Percentiles rank a stretch among this genome's conserved stretches.
These are phyloP conservation scores for Arctostaphylos glauca DNA, from an alignment of 148 eudicot species.

Conservation along the genomic window DNA sequence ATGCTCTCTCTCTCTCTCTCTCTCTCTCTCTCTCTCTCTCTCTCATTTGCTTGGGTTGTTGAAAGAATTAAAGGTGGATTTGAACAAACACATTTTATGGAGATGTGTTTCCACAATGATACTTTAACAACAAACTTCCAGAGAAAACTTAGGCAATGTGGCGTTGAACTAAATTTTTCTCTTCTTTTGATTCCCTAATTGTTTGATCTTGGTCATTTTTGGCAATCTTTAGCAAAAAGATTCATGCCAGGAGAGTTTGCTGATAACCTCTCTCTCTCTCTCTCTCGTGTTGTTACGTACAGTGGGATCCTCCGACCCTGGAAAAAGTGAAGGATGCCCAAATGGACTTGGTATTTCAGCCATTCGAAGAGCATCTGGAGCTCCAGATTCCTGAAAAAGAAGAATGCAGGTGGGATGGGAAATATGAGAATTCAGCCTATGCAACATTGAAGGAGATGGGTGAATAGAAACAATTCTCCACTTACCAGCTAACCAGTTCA, in stretches of 20 bases:
- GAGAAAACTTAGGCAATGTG: background rate
- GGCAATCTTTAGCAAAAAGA: background rate
- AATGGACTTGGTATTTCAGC: slow-evolving; percentile 60
- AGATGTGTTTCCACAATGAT: background rate
- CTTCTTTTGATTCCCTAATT: too few relatives aligned
- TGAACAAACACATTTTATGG: background rate
- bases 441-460: slow-evolving; percentile 23
- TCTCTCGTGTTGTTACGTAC: slow-evolving; percentile 6
- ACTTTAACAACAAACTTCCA: background rate
- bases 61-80: background rate
- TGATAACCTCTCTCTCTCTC: background rate
- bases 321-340: slow-evolving; percentile 58
- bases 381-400: slow-evolving; percentile 72
- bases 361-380: slow-evolving; percentile 67
- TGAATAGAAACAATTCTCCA: background rate
- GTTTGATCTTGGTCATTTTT: too few relatives aligned
- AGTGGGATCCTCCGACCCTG: slow-evolving; percentile 92
- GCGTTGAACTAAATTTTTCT: background rate
- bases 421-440: slow-evolving; percentile 73
- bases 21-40: slow-evolving; percentile 14
- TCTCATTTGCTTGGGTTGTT: background rate
- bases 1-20: background rate
- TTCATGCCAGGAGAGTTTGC: background rate
- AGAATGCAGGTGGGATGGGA: slow-evolving; percentile 84
- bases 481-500: background rate